Evolutionary conservation across 192 early-diverging fungal species (phyloP).

Genomic region (Phlyctochytrium planicorne): DNA sequence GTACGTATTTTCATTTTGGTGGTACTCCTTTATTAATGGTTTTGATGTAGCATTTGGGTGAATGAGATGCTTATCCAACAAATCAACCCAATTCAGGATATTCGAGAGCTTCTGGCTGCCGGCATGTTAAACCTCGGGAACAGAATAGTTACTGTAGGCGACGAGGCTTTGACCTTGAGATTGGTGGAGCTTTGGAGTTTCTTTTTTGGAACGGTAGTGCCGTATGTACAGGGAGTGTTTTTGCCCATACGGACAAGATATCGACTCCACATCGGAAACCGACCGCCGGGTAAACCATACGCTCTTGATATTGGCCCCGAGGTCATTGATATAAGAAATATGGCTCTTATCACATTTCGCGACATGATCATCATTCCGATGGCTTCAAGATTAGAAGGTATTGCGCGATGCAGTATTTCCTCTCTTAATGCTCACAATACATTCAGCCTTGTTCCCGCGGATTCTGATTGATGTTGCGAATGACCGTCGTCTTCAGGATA

Average conservation of each 20-base stretch:
- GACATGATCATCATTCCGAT: constrained; percentile 67
- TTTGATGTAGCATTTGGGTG: constrained; percentile 11
- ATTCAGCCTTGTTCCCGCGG: constrained; percentile 62
- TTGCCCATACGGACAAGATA: constrained; percentile 55
- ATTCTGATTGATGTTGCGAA: constrained; percentile 66
- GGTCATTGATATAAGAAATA: constrained; percentile 57
- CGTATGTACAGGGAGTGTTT: constrained; percentile 85
- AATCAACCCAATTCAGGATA: constrained; percentile 49
- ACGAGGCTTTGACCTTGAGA: constrained; percentile 65
- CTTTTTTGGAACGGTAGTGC: constrained; percentile 77
- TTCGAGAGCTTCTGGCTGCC: constrained; percentile 55
- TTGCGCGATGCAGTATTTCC: not conserved
- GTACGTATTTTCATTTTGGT: constrained; percentile 37
- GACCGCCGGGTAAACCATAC: constrained; percentile 33
- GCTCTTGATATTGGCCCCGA: constrained; percentile 11
- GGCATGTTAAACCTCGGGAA: constrained; percentile 69
- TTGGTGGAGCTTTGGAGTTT: constrained; percentile 79
- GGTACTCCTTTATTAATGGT: constrained; percentile 8
- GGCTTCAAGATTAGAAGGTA: constrained; percentile 63
- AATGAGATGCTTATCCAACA: constrained; percentile 15
- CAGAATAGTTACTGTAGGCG: constrained; percentile 62
- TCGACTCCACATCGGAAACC: not conserved
- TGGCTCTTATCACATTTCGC: constrained; percentile 64
- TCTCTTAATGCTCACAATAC: not conserved
- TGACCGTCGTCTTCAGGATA: constrained; percentile 60